Evolutionary conservation across 2,329 filamentous ascomycete genomes (phyloP).

Genomic region (Talaromyces piceae): DNA sequence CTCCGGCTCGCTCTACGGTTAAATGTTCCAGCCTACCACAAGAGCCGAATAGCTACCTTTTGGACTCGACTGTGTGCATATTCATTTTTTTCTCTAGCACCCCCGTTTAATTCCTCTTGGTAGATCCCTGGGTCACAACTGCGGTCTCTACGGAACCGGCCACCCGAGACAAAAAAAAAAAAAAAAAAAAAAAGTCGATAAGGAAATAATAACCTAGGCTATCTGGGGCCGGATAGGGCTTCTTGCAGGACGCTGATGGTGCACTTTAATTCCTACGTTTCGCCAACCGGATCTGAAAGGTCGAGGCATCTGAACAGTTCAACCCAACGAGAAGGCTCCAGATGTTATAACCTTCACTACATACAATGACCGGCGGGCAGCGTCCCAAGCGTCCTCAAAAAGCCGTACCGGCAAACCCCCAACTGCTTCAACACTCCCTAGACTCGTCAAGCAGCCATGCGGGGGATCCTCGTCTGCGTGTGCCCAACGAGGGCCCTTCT

Average conservation of each 20-base stretch:
- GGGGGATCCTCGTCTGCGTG: conserved; percentile 7
- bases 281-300: conserved; percentile 1
- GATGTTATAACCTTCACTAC: background rate
- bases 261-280: background rate
- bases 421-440: background rate
- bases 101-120: background rate
- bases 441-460: conserved; percentile 3
- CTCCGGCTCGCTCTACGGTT: conserved; percentile 8
- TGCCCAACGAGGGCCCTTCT: conserved; percentile 2
- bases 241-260: conserved; percentile 1
- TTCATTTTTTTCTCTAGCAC: conserved; percentile 1
- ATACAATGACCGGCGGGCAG: conserved; percentile 8
- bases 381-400: conserved; percentile 7
- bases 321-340: background rate
- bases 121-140: background rate
- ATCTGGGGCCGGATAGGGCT: conserved; percentile 4
- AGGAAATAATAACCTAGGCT: conserved; percentile 5
- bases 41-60: background rate
- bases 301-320: conserved; percentile 1
- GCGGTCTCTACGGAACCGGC: background rate
- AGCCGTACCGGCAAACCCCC: conserved; percentile 1
- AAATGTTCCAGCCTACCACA: conserved; percentile 11
- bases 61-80: conserved; percentile 2
- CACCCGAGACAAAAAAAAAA: background rate
- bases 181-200: background rate